Evolutionary conservation across 164 flowering plant species (phyloP).

Genomic region (Umbellularia californica): DNA sequence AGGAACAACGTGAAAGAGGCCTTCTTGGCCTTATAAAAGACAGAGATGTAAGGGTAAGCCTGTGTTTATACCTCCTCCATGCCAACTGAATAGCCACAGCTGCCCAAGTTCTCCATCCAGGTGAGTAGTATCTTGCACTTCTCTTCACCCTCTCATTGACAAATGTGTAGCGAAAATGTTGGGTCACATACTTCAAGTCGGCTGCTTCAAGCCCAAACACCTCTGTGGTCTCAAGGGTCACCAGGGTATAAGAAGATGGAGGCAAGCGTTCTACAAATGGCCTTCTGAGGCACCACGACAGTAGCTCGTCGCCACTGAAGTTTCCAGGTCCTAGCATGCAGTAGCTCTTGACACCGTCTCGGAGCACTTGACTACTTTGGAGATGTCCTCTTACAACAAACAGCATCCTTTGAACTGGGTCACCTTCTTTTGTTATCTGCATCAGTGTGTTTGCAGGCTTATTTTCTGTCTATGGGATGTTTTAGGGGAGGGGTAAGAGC

Average conservation of each 20-base stretch:
- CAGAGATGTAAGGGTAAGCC: conserved; percentile 70
- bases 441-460: neutral
- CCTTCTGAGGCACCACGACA: conserved; percentile 86
- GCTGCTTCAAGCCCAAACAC: conserved; percentile 87
- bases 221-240: conserved; percentile 85
- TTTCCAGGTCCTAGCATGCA: conserved; percentile 98
- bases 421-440: conserved; percentile 86
- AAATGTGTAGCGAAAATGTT: conserved; percentile 90
- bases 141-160: conserved; percentile 78
- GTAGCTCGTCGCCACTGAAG: conserved; percentile 90
- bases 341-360: conserved; percentile 82
- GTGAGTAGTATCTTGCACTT: conserved; percentile 87
- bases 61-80: conserved; percentile 81
- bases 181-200: conserved; percentile 89
- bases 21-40: conserved; percentile 85
- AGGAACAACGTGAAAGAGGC: conserved; percentile 73
- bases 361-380: conserved; percentile 81
- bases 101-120: conserved; percentile 98
- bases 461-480: too few relatives aligned
- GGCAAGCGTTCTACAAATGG: conserved; percentile 88
- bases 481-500: too few relatives aligned
- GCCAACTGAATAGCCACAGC: conserved; percentile 94
- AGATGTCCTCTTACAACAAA: conserved; percentile 92
- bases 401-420: conserved; percentile 89
- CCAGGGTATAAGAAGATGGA: conserved; percentile 73